These are phyloP conservation scores for Paraconiothyrium brasiliense DNA, from an alignment of 2,329 filamentous ascomycete genomes.

Conservation along the genomic window DNA sequence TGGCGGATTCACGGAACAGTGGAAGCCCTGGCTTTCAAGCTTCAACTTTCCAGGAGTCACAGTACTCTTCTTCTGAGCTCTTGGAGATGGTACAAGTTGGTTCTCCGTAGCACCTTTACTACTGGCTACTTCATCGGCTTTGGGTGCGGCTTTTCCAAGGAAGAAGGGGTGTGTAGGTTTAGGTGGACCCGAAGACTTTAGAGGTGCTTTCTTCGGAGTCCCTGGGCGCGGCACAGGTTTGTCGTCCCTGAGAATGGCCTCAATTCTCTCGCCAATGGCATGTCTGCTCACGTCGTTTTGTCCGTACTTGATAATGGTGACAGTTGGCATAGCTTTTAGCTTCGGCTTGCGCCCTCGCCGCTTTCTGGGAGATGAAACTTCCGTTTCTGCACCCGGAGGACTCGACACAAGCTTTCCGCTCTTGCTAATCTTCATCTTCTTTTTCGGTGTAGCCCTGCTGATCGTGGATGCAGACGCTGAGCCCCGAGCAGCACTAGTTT, in stretches of 20 bases:
- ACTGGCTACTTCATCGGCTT: constrained; percentile 31
- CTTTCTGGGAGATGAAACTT: constrained; percentile 58
- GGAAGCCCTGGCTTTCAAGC: constrained; percentile 40
- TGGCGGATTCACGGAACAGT: constrained; percentile 25
- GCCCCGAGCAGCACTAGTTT: not conserved
- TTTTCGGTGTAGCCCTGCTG: constrained; percentile 36
- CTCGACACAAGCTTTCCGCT: constrained; percentile 58
- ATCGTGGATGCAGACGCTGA: not conserved
- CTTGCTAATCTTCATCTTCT: constrained; percentile 53
- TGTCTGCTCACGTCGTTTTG: constrained; percentile 56
- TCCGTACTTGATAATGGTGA: constrained; percentile 70
- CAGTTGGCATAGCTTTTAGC: constrained; percentile 39
- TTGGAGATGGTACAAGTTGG: constrained; percentile 35
- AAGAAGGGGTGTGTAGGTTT: constrained; percentile 76
- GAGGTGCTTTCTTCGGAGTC: constrained; percentile 29
- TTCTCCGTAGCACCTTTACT: constrained; percentile 21
- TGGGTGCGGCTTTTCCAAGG: constrained; percentile 59
- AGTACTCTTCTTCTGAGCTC: constrained; percentile 48
- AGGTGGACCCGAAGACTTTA: constrained; percentile 43
- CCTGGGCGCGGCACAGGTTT: constrained; percentile 31
- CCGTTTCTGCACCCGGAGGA: constrained; percentile 37
- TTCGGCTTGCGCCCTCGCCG: constrained; percentile 34
- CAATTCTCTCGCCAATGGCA: constrained; percentile 68
- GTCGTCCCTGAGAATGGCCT: constrained; percentile 65
- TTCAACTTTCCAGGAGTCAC: constrained; percentile 59